These are phyloP conservation scores for Fusarium tanahbumbuense DNA, from an alignment of 2,329 filamentous ascomycete genomes.

Conservation along the genomic window DNA sequence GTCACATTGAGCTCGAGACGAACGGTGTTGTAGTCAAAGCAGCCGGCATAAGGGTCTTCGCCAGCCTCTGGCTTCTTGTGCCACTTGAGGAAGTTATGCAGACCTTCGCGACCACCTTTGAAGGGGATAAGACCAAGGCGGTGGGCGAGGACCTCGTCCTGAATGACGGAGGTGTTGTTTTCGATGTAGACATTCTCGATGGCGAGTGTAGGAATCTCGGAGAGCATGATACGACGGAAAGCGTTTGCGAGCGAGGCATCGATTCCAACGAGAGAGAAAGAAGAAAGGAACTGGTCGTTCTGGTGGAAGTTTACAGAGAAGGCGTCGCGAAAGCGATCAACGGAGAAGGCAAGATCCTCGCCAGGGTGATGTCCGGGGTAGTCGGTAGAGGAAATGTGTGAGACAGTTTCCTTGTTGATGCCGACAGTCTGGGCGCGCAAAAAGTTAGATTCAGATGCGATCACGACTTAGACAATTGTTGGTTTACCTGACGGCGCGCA, in stretches of 20 bases:
- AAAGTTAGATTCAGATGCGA: constrained; percentile 21
- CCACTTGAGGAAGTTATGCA: constrained; percentile 84
- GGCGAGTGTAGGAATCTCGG: constrained; percentile 93
- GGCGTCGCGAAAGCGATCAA: constrained; percentile 76
- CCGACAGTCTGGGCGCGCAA: constrained; percentile 74
- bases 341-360: constrained; percentile 85
- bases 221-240: constrained; percentile 94
- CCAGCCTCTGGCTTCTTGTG: constrained; percentile 76
- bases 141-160: constrained; percentile 95
- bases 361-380: constrained; percentile 92
- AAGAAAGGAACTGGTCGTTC: constrained; percentile 79
- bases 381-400: constrained; percentile 88
- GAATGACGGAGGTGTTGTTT: constrained; percentile 98
- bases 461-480: constrained; percentile 5
- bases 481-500: constrained; percentile 69
- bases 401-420: constrained; percentile 90
- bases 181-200: constrained; percentile 93
- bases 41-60: constrained; percentile 69
- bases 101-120: constrained; percentile 79
- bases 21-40: constrained; percentile 87
- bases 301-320: constrained; percentile 86
- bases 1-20: constrained; percentile 80
- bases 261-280: constrained; percentile 91
- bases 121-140: constrained; percentile 92
- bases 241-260: constrained; percentile 96